Conservation (phyloP, 768 basidiomycete species). For the Trametes cingulata region DNA sequence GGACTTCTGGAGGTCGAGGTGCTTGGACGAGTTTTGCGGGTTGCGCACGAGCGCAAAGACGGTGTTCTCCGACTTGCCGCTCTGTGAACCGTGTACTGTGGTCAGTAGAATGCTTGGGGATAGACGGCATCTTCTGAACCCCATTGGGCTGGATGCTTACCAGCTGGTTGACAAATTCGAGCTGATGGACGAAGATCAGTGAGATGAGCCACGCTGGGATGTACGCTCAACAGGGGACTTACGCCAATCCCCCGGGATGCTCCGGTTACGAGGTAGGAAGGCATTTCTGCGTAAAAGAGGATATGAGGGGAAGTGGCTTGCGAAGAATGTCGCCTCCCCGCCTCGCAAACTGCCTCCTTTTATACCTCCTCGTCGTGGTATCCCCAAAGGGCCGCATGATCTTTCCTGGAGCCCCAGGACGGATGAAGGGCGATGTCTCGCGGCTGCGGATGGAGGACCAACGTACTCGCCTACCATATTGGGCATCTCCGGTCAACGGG, state of each 20-base stretch:
- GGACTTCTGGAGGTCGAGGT: slow-evolving; percentile 13
- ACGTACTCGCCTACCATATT: slow-evolving; percentile 6
- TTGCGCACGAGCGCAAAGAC: slow-evolving; percentile 30
- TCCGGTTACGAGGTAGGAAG: slow-evolving; percentile 26
- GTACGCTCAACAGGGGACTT: no score
- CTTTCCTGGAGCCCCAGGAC: no score
- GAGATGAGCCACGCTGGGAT: no score
- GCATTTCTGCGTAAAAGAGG: no score
- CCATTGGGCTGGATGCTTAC: slow-evolving; percentile 1
- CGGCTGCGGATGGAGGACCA: not conserved
- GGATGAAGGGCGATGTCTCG: not conserved
- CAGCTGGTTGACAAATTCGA: slow-evolving; percentile 30
- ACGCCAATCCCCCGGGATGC: slow-evolving; percentile 32
- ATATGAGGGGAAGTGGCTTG: no score
- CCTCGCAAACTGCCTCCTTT: not conserved
- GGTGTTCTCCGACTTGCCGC: slow-evolving; percentile 15
- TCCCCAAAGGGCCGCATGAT: not conserved
- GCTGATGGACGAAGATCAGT: slow-evolving; percentile 1
- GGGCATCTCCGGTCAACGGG: slow-evolving; percentile 7
- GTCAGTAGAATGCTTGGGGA: not conserved
- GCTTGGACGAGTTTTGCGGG: slow-evolving; percentile 11
- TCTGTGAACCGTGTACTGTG: slow-evolving; percentile 1
- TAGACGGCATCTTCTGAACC: not conserved
- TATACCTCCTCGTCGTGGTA: not conserved
- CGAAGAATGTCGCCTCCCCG: no score